Evolutionary conservation across 2,329 filamentous ascomycete genomes (phyloP).

Genomic region (Colletotrichum incanum): DNA sequence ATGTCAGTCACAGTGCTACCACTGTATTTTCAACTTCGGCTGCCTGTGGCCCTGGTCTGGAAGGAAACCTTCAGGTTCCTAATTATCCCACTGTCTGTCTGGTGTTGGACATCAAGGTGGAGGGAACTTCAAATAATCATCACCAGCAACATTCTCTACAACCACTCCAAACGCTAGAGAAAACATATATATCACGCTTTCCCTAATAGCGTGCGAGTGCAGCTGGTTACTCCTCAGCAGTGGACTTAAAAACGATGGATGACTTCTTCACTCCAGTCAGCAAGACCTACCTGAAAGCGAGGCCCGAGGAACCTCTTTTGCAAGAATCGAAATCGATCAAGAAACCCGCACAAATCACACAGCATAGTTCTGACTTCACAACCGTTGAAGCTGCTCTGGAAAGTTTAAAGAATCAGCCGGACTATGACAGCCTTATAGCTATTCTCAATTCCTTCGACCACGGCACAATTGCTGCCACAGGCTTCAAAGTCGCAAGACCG

Average conservation of each 20-base stretch:
- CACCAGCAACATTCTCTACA: background rate
- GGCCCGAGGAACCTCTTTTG: conserved; percentile 56
- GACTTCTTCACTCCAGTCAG: conserved; percentile 69
- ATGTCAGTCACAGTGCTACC: background rate
- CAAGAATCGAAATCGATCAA: conserved; percentile 53
- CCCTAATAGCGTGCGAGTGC: conserved; percentile 3
- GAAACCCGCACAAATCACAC: conserved; percentile 28
- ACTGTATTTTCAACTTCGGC: background rate
- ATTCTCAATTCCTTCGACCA: conserved; percentile 68
- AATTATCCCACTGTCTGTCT: background rate
- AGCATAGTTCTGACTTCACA: conserved; percentile 23
- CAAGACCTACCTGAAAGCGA: conserved; percentile 63
- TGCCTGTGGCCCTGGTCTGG: background rate
- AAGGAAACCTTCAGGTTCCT: background rate
- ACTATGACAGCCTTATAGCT: conserved; percentile 68
- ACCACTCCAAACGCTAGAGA: background rate
- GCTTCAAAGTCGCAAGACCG: conserved; percentile 72
- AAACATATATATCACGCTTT: background rate
- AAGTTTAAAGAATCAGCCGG: conserved; percentile 73
- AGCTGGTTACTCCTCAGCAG: background rate
- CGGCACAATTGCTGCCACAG: conserved; percentile 49
- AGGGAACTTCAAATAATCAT: background rate
- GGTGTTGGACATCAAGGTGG: background rate
- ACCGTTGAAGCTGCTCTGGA: conserved; percentile 70
- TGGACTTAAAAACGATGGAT: conserved; percentile 62